Evolutionary conservation across 441 rosid species (phyloP), one percentile per base, ranked within the genome.

Genomic region (Pelargonium citronellum): DNA sequence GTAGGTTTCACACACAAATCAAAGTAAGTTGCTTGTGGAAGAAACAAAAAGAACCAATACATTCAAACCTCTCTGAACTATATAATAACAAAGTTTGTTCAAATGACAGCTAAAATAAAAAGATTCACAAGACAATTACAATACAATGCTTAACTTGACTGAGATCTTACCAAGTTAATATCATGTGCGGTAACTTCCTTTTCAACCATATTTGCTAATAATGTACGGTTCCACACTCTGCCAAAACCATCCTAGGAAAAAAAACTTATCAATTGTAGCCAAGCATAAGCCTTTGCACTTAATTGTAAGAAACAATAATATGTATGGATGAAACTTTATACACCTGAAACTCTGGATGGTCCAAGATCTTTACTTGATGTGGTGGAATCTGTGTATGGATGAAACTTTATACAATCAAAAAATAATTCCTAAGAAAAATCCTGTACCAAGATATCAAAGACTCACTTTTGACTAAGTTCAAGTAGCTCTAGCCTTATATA

Each of bases 241-340:
- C 83, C 88, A 81, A 89, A 89, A 27, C 98, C 97, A 84, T 93
- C 96, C 96, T 89, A 82, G 73, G 39, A 76, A 30, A 6, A 61
- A 61, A 22, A 24, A 3, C 17, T 9, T 53, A 22, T 39, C 15
- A 47, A 67, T 20, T 67, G 68, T 47, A 73, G 64, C 17, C 61
- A 17, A n/a, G 10, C 61, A 55, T 55, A 64, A 41, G 55, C 8
- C 68, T 67, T 6, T 63, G 68, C 47, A 68, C 7, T 24, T 49
- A 63, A 66, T 61, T 57, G 67, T 19, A 69, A 60, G 64, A 8
- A 71, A 49, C 4, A 62, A 22, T n/a, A 47, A 67, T 6, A 75
- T 34, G 39, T 6, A 64, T 13, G n/a, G n/a, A n/a, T n/a, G n/a
- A n/a, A n/a, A n/a, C n/a, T n/a, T n/a, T n/a, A n/a, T n/a, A n/a